Percentiles rank a stretch among this genome's conserved stretches.
Evolutionary conservation across 176 grass and related monocot species (phyloP).

Genomic region (Calamus simplicifolius): DNA sequence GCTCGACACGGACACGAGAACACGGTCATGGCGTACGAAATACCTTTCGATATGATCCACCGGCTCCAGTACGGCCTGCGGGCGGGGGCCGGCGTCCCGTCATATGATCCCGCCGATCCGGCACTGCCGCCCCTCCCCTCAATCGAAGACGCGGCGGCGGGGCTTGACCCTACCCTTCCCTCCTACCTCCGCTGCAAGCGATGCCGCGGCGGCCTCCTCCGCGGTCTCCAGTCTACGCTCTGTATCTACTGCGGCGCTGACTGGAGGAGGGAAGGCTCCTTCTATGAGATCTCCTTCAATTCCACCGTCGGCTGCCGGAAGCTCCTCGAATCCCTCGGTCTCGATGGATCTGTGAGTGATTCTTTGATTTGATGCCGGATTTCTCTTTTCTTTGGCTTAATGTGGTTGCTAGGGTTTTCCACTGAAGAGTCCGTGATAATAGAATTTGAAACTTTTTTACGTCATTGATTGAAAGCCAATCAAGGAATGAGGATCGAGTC

Average conservation of each 20-base stretch:
- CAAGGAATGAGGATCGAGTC: too few relatives aligned
- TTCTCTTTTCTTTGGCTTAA: too few relatives aligned
- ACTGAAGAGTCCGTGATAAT: too few relatives aligned
- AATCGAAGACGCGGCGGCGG: constrained; percentile 1
- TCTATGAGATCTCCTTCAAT: constrained; percentile 13
- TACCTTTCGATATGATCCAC: constrained; percentile 3
- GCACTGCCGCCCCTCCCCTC: neutral
- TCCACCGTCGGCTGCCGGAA: constrained; percentile 14
- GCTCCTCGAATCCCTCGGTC: constrained; percentile 11
- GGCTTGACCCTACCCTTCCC: constrained; percentile 8
- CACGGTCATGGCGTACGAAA: constrained; percentile 7
- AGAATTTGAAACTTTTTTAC: too few relatives aligned
- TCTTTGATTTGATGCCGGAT: neutral
- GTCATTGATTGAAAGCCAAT: too few relatives aligned
- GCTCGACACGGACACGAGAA: neutral
- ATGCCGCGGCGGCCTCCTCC: constrained; percentile 13
- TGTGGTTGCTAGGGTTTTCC: too few relatives aligned
- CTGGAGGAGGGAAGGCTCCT: neutral
- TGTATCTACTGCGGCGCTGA: constrained; percentile 20
- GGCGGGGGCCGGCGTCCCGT: neutral
- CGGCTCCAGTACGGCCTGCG: constrained; percentile 4
- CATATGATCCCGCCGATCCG: neutral
- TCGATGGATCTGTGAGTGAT: constrained; percentile 20
- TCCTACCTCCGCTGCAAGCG: constrained; percentile 1
- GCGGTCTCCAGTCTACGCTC: constrained; percentile 1